Evolutionary conservation across 306 rosid species (phyloP), one percentile per base, ranked within the genome.

Genomic region (Delonix regia): DNA sequence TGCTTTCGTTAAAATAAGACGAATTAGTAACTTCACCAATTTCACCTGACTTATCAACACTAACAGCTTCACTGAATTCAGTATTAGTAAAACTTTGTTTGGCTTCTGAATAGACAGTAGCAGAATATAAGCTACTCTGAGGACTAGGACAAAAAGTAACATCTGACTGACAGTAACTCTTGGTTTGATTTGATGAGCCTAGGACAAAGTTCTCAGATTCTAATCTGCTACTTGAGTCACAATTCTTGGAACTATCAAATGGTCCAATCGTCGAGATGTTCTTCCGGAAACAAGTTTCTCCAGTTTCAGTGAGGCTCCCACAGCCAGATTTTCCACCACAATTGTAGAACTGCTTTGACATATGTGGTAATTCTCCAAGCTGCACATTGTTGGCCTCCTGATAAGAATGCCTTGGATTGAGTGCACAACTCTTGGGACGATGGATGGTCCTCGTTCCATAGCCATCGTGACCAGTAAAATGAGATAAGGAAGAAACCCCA

Each of bases 61-160:
- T 94, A 78, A 84, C 79, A 76, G 88, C 86, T 86, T 90, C 98
- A 75, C 92, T 90, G 71, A 79, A 83, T 81, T 89, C 98, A 10
- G 93, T 88, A 65, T 89, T 89, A 65, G 94, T 78, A 73, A 88
- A 94, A 77, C 98, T 94, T 75, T 90, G 91, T 79, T 88, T 90
- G 74, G 98, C 94, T 85, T 92, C 97, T 52, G 96, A 83, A 85
- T 87, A 90, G 24, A 81, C 57, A 52, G 95, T 83, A 56, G 87
- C 81, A n/a, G 96, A 84, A 73, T 85, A 93, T 62, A 93, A 78
- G 77, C 96, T 93, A 78, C 81, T 85, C 79, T 80, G 94, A 77
- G 96, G 94, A 79, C 96, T 93, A 66, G 92, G 78, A 78, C 89
- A 86, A 57, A 73, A 84, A 30, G 83, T 61, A 68, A 76, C 85